phyloP scores from a whole-genome alignment of 805 yeast genomes.

The Gaillardinia entomophila region DNA sequence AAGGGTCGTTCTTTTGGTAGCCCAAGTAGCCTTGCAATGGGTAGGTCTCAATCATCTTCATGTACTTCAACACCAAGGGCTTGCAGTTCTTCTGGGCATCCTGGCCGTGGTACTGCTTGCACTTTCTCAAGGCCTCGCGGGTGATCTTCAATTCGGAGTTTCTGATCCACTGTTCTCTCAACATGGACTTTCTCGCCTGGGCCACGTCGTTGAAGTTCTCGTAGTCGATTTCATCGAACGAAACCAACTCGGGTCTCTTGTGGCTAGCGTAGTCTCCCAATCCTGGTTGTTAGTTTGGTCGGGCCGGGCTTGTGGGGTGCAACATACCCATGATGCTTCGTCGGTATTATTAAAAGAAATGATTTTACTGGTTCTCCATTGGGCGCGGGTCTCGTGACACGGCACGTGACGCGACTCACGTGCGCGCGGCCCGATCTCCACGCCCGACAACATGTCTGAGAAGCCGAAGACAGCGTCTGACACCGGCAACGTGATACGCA shows the following conservation, averaged over 20 bases:
- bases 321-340: slow-evolving; percentile 8
- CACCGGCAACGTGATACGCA: no score
- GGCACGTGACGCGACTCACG: neutral
- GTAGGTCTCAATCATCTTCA: slow-evolving; percentile 69
- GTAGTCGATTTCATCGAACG: slow-evolving; percentile 80
- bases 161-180: slow-evolving; percentile 77
- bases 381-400: neutral
- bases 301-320: neutral
- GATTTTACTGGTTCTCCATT: neutral
- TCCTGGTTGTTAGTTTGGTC: slow-evolving; percentile 17
- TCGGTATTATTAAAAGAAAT: neutral
- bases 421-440: neutral
- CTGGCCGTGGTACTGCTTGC: slow-evolving; percentile 55
- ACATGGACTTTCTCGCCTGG: slow-evolving; percentile 69
- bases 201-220: slow-evolving; percentile 56
- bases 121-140: slow-evolving; percentile 70
- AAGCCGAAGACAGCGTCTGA: no score
- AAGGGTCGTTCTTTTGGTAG: slow-evolving; percentile 86
- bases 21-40: slow-evolving; percentile 70
- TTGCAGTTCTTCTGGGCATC: slow-evolving; percentile 67
- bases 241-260: slow-evolving; percentile 62
- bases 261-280: slow-evolving; percentile 35
- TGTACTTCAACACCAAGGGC: slow-evolving; percentile 68
- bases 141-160: slow-evolving; percentile 60
- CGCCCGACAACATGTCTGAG: neutral